Percentiles rank a stretch among this genome's conserved stretches.
Evolutionary conservation across 1,284 basidiomycete species (phyloP).

Genomic region (Apiotrichum veenhuisii): DNA sequence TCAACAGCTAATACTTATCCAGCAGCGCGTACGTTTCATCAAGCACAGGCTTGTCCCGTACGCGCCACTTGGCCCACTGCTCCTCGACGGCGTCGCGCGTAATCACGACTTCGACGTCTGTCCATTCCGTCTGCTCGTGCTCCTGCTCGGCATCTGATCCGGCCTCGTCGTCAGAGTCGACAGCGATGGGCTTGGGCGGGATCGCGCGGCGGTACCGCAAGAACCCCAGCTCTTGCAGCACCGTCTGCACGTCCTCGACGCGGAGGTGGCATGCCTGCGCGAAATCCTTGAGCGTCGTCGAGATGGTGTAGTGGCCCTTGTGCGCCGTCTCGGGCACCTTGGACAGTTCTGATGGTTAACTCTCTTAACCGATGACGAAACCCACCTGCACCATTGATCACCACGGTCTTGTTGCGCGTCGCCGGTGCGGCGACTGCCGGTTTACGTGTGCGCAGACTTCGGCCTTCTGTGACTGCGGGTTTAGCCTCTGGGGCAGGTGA

Average conservation of each 20-base stretch:
- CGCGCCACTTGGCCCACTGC: slow-evolving; percentile 36
- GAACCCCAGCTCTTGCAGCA: slow-evolving; percentile 80
- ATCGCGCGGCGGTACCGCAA: slow-evolving; percentile 52
- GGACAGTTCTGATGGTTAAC: slow-evolving; percentile 6
- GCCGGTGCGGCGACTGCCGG: neutral
- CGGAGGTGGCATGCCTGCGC: slow-evolving; percentile 75
- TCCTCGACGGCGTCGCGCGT: slow-evolving; percentile 67
- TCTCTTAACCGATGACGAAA: slow-evolving; percentile 1
- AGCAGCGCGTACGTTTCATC: slow-evolving; percentile 40
- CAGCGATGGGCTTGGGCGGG: slow-evolving; percentile 16
- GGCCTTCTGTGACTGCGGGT: slow-evolving; percentile 9
- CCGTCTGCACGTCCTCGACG: slow-evolving; percentile 80
- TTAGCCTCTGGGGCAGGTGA: neutral
- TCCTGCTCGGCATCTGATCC: slow-evolving; percentile 3
- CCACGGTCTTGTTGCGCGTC: slow-evolving; percentile 10
- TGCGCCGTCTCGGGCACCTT: slow-evolving; percentile 3
- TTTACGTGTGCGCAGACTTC: slow-evolving; percentile 22
- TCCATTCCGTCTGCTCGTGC: slow-evolving; percentile 39
- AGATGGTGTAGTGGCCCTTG: slow-evolving; percentile 50
- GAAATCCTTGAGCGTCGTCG: slow-evolving; percentile 66
- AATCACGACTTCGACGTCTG: slow-evolving; percentile 53
- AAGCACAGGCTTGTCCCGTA: slow-evolving; percentile 36
- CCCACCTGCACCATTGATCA: slow-evolving; percentile 25
- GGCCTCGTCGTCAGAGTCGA: slow-evolving; percentile 21
- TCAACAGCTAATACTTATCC: slow-evolving; percentile 4